Conservation (phyloP, 768 basidiomycete genomes). For the Tremella mesenterica region DNA sequence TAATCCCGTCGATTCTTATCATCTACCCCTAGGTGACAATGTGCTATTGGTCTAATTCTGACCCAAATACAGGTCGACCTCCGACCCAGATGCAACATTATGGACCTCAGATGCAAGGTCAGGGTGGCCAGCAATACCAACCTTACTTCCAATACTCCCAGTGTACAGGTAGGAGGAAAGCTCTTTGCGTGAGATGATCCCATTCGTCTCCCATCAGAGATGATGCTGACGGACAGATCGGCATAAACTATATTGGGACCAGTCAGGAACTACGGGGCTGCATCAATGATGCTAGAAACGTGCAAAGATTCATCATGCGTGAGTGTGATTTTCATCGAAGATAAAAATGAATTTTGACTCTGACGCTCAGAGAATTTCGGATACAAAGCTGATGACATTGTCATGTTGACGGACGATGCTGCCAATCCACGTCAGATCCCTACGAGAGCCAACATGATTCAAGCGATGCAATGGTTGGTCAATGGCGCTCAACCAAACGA, state of each 20-base stretch:
- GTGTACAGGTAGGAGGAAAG: conserved; percentile 79
- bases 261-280: conserved; percentile 64
- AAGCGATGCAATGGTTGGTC: conserved; percentile 90
- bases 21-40: neutral
- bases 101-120: conserved; percentile 51
- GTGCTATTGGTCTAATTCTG: neutral
- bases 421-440: conserved; percentile 57
- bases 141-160: conserved; percentile 73
- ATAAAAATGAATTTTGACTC: neutral
- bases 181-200: conserved; percentile 58
- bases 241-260: conserved; percentile 68
- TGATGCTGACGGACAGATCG: conserved; percentile 53
- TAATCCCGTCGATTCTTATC: conserved; percentile 32
- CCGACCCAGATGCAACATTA: conserved; percentile 40
- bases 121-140: conserved; percentile 13
- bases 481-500: conserved; percentile 57
- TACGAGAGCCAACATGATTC: conserved; percentile 71
- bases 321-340: neutral
- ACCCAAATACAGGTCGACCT: conserved; percentile 49
- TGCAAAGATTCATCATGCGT: conserved; percentile 54
- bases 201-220: neutral
- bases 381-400: conserved; percentile 73
- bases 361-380: conserved; percentile 50
- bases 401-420: conserved; percentile 71
- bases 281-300: conserved; percentile 80